A percentile compares a stretch with the other conserved stretches of the same genome.
Conservation (phyloP, 2,329 filamentous ascomycete genomes). For the Sclerotinia sclerotiorum region DNA sequence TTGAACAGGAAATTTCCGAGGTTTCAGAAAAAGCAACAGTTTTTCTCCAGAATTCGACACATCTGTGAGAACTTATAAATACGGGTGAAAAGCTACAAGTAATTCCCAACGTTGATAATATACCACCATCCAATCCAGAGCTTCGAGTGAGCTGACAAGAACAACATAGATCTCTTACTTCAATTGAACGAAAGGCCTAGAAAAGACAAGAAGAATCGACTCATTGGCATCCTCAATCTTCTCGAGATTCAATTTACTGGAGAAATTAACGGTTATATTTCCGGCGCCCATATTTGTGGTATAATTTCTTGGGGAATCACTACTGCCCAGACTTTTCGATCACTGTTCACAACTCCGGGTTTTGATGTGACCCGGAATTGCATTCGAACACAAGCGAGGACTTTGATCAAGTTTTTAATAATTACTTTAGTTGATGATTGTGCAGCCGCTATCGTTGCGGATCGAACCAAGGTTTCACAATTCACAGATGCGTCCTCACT, state of each 20-base stretch:
- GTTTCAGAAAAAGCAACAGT: slow-evolving; percentile 7
- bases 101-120: too few relatives aligned
- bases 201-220: slow-evolving; percentile 20
- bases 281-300: slow-evolving; percentile 20
- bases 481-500: slow-evolving; percentile 21
- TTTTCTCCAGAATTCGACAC: slow-evolving; percentile 4
- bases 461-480: slow-evolving; percentile 18
- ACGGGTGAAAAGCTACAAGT: slow-evolving; percentile 20
- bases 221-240: slow-evolving; percentile 24
- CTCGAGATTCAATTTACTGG: slow-evolving; percentile 23
- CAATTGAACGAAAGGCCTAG: slow-evolving; percentile 15
- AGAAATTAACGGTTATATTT: slow-evolving; percentile 24
- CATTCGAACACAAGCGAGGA: slow-evolving; percentile 19
- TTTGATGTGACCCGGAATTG: slow-evolving; percentile 6
- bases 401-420: slow-evolving; percentile 24
- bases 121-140: not conserved
- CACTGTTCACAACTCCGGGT: slow-evolving; percentile 21
- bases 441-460: slow-evolving; percentile 11
- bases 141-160: slow-evolving; percentile 7
- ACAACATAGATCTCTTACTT: slow-evolving; percentile 23
- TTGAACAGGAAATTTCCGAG: slow-evolving; percentile 24
- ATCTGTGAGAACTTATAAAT: slow-evolving; percentile 22
- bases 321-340: slow-evolving; percentile 6
- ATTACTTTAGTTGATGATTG: slow-evolving; percentile 21
- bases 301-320: slow-evolving; percentile 9